These are phyloP conservation scores for Arachis hypogaea DNA, from an alignment of 306 rosid species.

Conservation along the genomic window DNA sequence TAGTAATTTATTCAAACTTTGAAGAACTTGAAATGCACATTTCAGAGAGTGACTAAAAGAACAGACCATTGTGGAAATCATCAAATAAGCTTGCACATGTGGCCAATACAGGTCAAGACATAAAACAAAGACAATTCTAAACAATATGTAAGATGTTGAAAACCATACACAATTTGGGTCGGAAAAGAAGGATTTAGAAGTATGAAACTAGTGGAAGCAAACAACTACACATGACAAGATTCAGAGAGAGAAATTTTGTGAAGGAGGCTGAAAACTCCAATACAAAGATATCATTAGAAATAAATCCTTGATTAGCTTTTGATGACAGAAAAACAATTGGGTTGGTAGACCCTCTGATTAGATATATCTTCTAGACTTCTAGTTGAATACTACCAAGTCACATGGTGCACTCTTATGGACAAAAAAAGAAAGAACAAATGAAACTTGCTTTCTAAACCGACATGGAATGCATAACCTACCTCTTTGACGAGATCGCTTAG, in stretches of 20 bases:
- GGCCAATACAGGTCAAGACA: constrained; percentile 9
- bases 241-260: not conserved
- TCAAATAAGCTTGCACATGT: constrained; percentile 1
- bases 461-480: constrained; percentile 41
- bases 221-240: constrained; percentile 10
- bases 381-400: not conserved
- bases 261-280: constrained; percentile 9
- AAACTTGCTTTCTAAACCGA: constrained; percentile 11
- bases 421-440: not conserved
- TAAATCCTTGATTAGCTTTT: constrained; percentile 23
- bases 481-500: constrained; percentile 63
- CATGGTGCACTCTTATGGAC: constrained; percentile 17
- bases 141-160: not conserved
- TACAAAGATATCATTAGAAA: not conserved
- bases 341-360: not conserved
- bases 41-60: constrained; percentile 24
- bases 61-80: constrained; percentile 26
- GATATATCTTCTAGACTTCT: constrained; percentile 21
- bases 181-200: constrained; percentile 10
- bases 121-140: constrained; percentile 5
- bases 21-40: constrained; percentile 21
- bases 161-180: constrained; percentile 3
- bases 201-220: not conserved
- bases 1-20: constrained; percentile 12
- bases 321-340: constrained; percentile 23